Conservation (phyloP, 1,284 basidiomycete species). For the Papiliotrema laurentii region DNA sequence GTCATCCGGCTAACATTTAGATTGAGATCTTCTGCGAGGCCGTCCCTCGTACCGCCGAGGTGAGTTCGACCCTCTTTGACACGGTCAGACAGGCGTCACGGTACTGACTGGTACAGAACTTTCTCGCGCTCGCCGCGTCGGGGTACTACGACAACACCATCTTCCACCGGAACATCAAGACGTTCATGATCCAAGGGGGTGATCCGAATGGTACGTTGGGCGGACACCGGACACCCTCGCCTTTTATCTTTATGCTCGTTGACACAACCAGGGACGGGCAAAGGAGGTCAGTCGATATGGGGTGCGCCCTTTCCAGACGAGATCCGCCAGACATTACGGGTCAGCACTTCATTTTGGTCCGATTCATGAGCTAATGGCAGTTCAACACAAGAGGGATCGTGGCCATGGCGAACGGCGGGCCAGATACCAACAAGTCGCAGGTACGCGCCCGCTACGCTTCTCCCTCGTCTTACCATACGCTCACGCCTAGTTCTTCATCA, state of each 20-base stretch:
- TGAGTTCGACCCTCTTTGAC: constrained; percentile 38
- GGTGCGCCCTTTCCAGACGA: constrained; percentile 84
- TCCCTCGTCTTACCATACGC: background rate
- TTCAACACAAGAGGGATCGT: constrained; percentile 89
- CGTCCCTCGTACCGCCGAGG: constrained; percentile 89
- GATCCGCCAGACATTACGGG: constrained; percentile 85
- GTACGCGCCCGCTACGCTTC: constrained; percentile 16
- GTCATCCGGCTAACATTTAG: constrained; percentile 55
- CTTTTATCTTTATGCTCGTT: background rate
- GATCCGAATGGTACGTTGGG: constrained; percentile 64
- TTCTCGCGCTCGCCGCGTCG: constrained; percentile 86
- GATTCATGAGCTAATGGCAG: constrained; percentile 48
- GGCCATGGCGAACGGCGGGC: constrained; percentile 95
- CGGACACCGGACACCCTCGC: background rate
- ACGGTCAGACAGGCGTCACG: background rate
- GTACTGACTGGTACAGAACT: constrained; percentile 61
- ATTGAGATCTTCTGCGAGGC: constrained; percentile 97
- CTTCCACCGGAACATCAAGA: constrained; percentile 87
- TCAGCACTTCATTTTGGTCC: constrained; percentile 37
- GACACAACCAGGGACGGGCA: constrained; percentile 45
- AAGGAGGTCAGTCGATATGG: constrained; percentile 53
- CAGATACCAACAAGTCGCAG: constrained; percentile 83
- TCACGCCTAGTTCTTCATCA: constrained; percentile 74
- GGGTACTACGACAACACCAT: constrained; percentile 80
- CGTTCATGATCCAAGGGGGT: constrained; percentile 93